These are phyloP conservation scores for Cynara cardunculus DNA, from an alignment of 129 eudicot species.

Conservation along the genomic window DNA sequence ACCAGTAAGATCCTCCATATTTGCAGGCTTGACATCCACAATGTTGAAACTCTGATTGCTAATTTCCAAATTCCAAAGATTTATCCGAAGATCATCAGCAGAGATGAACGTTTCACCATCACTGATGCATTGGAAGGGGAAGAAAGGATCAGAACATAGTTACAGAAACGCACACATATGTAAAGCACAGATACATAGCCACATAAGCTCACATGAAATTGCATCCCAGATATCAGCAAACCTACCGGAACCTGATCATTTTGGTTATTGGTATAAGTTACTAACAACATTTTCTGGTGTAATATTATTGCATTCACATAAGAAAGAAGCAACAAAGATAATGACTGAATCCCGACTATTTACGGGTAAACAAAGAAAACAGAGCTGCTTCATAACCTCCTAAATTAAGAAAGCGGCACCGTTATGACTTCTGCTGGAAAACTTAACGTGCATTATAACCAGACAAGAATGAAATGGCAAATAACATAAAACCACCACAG, in stretches of 20 bases:
- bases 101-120: constrained; percentile 98
- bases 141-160: constrained; percentile 19
- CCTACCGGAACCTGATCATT: background rate
- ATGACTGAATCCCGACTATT: background rate
- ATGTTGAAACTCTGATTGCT: constrained; percentile 95
- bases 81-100: constrained; percentile 96
- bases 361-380: background rate
- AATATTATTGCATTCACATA: background rate
- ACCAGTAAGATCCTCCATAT: constrained; percentile 98
- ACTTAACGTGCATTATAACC: background rate
- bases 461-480: background rate
- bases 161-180: constrained; percentile 3
- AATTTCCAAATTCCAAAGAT: constrained; percentile 97
- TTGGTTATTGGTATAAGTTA: background rate
- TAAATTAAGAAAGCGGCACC: background rate
- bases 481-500: background rate
- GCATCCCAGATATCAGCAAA: background rate
- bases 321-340: background rate
- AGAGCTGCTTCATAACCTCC: background rate
- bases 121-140: constrained; percentile 36
- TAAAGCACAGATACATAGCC: background rate
- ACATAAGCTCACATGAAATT: background rate
- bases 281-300: background rate
- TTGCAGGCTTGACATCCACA: constrained; percentile 92
- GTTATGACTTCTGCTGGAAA: background rate